Evolutionary conservation across 176 grass and related monocot genomes (phyloP), one percentile per base, ranked within the genome.

Genomic region (Eragrostis nindensis): DNA sequence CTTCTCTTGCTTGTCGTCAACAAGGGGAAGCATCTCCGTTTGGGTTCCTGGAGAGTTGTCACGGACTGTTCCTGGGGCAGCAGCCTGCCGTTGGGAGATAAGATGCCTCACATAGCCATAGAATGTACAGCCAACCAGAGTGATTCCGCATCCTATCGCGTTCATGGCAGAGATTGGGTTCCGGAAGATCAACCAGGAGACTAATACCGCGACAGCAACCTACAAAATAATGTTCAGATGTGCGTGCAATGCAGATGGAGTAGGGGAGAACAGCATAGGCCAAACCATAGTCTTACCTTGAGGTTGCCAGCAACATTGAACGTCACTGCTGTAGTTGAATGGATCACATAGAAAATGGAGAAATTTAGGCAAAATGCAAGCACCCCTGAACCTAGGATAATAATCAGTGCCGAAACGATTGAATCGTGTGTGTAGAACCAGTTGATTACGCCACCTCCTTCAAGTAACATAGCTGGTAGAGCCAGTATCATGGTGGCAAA

Each of bases 271-370:
- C 1, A 55, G 25, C 50, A 70, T 50, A 83, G 68, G 22, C 63
- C 61, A 83, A 57, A 50, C 3, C 43, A 29, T 38, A 24, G 24
- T 57, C 81, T 72, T 91, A 98, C 92, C 80, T 98, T 98, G 66
- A 98, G 90, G 68, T 98, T 95, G 71, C 95, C 95, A 0, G 95
- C 95, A 70, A 98, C 95, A 45, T 98, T 98, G 82, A 98, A 98
- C 38, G 95, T 98, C 63, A 98, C 95, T 7, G 95, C 95, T 0
- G 95, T 98, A 5, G 95, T 98, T 45, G 95, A 98, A 86, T 98
- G 95, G 39, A 98, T 98, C 29, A 98, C 95, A 6, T 98, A 95
- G 81, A 98, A 98, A 39, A 98, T 98, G 52, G 92, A 98, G 81
- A 98, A 98, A 66, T 98, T 98, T 48, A 98, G 95, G 68, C 95